Evolutionary conservation across 208 protist species (phyloP).

Genomic region (Tritrichomonas musculus): DNA sequence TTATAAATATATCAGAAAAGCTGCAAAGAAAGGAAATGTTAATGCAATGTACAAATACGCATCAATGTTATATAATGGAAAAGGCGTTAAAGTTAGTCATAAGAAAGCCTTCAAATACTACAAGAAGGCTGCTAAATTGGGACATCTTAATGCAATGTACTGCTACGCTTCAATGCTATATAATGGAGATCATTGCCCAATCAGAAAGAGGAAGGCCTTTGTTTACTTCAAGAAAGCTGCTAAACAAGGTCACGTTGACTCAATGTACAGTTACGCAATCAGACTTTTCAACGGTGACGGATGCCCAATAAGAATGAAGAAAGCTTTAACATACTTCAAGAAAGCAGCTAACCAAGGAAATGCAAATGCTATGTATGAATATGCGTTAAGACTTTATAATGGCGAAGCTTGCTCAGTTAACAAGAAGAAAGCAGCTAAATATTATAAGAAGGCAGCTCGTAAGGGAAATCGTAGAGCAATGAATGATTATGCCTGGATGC

Average conservation of each 20-base stretch:
- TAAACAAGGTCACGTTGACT: not conserved
- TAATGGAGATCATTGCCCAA: too few species aligned
- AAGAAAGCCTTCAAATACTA: not conserved
- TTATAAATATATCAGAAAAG: not conserved
- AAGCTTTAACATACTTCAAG: not conserved
- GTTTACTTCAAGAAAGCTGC: too few species aligned
- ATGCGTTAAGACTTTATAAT: too few species aligned
- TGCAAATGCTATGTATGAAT: not conserved
- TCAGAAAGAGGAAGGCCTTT: too few species aligned
- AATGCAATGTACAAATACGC: not conserved
- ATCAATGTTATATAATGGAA: not conserved
- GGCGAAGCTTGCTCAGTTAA: too few species aligned
- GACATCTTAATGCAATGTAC: too few species aligned
- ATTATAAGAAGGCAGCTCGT: not conserved
- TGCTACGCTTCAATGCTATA: too few species aligned
- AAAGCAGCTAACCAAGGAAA: not conserved
- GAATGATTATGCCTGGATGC: not conserved
- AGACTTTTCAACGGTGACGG: not conserved
- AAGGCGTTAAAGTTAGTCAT: not conserved
- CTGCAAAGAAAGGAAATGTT: not conserved
- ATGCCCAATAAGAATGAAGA: not conserved
- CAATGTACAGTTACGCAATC: not conserved
- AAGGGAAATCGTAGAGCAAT: not conserved
- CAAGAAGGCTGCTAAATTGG: not conserved
- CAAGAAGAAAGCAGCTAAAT: too few species aligned